These are phyloP conservation scores for Plasmodium gaboni DNA, from an alignment of 169 alveolate species.

Conservation along the genomic window DNA sequence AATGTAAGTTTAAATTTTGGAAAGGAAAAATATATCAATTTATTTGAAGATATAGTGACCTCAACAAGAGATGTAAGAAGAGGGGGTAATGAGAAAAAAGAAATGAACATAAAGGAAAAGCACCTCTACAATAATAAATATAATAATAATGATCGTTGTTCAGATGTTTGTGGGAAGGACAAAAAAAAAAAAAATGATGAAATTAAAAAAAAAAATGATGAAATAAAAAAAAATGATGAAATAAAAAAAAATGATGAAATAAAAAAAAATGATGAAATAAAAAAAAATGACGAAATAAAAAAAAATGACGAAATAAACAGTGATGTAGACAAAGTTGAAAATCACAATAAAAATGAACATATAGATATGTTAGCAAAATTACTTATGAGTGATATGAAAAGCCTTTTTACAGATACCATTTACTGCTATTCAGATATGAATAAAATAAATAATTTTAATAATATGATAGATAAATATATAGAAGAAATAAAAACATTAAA, in stretches of 20 bases:
- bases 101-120: neutral
- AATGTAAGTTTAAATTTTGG: neutral
- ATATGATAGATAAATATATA: neutral
- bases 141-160: neutral
- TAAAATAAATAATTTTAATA: neutral
- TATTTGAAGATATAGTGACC: neutral
- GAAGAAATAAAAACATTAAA: slow-evolving; percentile 11
- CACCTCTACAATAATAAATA: neutral
- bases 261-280: neutral
- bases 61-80: neutral
- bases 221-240: no score
- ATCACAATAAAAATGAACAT: neutral
- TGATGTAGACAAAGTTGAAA: neutral
- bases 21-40: neutral
- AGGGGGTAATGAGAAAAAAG: neutral
- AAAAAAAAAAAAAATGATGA: no score
- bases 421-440: neutral
- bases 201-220: no score
- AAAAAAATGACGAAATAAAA: neutral
- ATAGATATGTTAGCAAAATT: neutral
- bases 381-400: neutral
- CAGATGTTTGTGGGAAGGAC: no score
- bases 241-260: no score
- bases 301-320: neutral
- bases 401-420: neutral